Evolutionary conservation across 768 basidiomycete genomes (phyloP).

Genomic region (Podaxis carcinomalis): DNA sequence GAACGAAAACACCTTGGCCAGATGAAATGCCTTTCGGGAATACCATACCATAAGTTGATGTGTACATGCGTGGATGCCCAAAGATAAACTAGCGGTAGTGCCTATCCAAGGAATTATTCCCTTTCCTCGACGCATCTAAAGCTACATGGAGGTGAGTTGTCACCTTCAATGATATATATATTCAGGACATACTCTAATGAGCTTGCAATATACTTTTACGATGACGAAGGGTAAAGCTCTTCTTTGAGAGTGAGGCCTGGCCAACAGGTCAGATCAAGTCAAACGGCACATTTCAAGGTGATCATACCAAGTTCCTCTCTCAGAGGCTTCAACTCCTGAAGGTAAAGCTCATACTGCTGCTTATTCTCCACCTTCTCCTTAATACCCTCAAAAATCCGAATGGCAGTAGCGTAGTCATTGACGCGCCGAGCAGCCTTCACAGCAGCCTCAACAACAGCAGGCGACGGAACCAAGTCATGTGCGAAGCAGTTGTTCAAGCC

Average conservation of each 20-base stretch:
- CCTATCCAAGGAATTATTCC: background rate
- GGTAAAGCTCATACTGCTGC: conserved; percentile 88
- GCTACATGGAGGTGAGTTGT: background rate
- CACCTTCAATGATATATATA: background rate
- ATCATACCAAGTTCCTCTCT: conserved; percentile 86
- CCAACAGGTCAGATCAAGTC: background rate
- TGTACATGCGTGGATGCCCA: conserved; percentile 3
- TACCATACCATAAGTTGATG: conserved; percentile 1
- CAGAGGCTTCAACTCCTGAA: conserved; percentile 84
- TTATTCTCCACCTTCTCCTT: conserved; percentile 98
- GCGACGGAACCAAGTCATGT: conserved; percentile 91
- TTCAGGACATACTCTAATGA: background rate
- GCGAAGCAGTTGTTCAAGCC: conserved; percentile 99
- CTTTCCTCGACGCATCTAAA: background rate
- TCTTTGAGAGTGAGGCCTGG: conserved; percentile 39
- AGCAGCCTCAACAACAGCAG: conserved; percentile 82
- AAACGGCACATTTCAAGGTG: background rate
- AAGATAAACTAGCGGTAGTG: conserved; percentile 1
- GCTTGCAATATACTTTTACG: background rate
- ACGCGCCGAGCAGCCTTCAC: conserved; percentile 85
- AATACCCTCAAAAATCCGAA: conserved; percentile 93
- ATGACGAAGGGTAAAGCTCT: conserved; percentile 37
- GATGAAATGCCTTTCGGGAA: background rate
- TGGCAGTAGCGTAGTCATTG: conserved; percentile 96
- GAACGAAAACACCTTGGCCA: background rate